Conservation (phyloP, 441 rosid species). For the Flueggea neowawraea region DNA sequence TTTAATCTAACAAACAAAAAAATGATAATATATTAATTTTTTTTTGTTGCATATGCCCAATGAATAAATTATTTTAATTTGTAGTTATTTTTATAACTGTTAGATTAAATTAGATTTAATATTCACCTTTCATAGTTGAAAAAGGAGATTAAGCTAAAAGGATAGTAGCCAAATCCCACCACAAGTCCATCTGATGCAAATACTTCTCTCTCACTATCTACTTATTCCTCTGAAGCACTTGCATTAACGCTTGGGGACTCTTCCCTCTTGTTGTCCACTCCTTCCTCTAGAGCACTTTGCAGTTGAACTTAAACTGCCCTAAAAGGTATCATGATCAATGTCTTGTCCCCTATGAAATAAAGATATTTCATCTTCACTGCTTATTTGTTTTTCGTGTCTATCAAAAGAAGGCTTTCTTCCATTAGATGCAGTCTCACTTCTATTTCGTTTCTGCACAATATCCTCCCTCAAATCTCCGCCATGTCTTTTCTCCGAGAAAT, state of each 20-base stretch:
- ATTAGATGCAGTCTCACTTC: slow-evolving; percentile 9
- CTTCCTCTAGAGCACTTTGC: slow-evolving; percentile 46
- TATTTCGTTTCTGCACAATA: slow-evolving; percentile 6
- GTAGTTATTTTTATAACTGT: no score
- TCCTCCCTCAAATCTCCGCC: background rate
- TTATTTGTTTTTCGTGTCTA: background rate
- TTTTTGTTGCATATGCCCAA: no score
- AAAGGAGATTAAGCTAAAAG: no score
- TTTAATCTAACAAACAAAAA: no score
- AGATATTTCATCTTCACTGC: slow-evolving; percentile 39
- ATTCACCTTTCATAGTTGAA: no score
- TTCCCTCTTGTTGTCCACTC: slow-evolving; percentile 6
- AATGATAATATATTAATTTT: no score
- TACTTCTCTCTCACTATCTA: no score
- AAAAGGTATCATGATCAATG: slow-evolving; percentile 28
- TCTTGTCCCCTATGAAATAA: slow-evolving; percentile 6
- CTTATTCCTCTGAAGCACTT: background rate
- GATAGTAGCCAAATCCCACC: no score
- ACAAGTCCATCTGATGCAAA: no score
- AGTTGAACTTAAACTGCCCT: slow-evolving; percentile 35
- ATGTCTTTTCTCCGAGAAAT: no score
- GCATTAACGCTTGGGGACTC: background rate
- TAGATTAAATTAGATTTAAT: no score
- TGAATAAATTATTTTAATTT: no score
- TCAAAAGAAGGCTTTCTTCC: slow-evolving; percentile 6